Base-by-base conservation (phyloP, 2,329 filamentous ascomycete species). In the Tolypocladium tropicale region DNA sequence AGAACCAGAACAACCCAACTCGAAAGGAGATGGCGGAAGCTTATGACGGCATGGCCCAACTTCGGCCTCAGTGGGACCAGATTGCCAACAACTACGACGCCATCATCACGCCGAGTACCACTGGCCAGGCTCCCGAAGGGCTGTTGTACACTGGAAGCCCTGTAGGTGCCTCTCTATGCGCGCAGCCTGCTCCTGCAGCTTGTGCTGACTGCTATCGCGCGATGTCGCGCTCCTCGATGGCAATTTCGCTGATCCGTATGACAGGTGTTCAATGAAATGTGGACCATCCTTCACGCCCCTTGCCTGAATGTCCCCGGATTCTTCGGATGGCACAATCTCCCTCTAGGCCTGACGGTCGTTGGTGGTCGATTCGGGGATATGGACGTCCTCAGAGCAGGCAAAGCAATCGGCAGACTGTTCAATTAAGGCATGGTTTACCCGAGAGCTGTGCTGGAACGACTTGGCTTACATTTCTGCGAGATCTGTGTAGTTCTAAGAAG, bases 241-340 rank as follows among this genome's bases (percentile, higher is more conserved):
- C n/a, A n/a, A n/a, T n/a, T n/a, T 11, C 43, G 37, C 59, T 63
- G 48, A 61, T 53, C 67, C 77, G 53, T 16, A 74, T 3, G 7
- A 2, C 41, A 61, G 60, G 37, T 54, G 7, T 61, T 61, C 34
- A 60, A 59, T 39, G 14, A 36, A 50, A 59, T 59, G 60, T 61
- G 60, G 60, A 61, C 60, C 71, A 72, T 71, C 12, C 67, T 87
- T 16, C 84, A 88, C 58, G 78, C 75, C 1, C 84, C 84, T 0
- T 80, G 83, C 0, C 67, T 86, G n/a, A 86, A 87, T 57, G 66
- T 88, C 0, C 83, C 83, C 0, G 84, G 83, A 0, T 86, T 88
- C 60, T 67, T 73, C 36, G 83, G 84, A 28, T 53, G 59, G 2
- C 64, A 67, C n/a, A 67, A 64, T 21, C 72, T 88, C 74, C 85